These are phyloP conservation scores for Diaporthe vexans DNA, from an alignment of 2,329 filamentous ascomycete genomes.

Conservation along the genomic window DNA sequence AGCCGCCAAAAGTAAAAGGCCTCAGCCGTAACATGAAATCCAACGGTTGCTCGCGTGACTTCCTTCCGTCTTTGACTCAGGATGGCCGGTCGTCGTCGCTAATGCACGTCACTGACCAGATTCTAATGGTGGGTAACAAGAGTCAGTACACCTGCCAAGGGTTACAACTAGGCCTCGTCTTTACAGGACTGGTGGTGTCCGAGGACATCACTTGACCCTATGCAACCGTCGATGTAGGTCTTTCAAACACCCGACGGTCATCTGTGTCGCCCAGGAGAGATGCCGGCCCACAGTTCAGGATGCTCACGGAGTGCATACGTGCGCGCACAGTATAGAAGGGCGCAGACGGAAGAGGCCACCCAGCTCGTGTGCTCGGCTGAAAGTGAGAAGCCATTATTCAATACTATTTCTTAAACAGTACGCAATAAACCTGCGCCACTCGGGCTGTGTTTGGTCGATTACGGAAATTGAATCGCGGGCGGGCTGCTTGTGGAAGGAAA, in stretches of 20 bases:
- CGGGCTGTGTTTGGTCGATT: background rate
- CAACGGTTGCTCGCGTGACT: conserved; percentile 32
- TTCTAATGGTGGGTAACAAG: background rate
- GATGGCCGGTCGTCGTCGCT: background rate
- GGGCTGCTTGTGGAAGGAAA: background rate
- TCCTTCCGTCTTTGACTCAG: conserved; percentile 25
- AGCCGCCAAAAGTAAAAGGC: background rate
- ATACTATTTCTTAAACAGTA: background rate
- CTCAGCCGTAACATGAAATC: background rate
- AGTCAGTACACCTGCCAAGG: background rate
- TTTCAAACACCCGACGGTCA: background rate
- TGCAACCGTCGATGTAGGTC: background rate
- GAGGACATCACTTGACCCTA: background rate
- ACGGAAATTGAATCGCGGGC: conserved; percentile 4
- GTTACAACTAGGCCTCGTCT: background rate
- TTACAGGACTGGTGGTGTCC: background rate
- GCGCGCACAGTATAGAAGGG: too few relatives aligned
- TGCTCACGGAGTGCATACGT: too few relatives aligned
- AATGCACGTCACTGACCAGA: conserved; percentile 11
- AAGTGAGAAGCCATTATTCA: background rate
- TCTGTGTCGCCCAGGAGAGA: too few relatives aligned
- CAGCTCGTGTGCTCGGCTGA: background rate
- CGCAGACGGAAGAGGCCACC: background rate
- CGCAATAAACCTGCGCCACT: background rate
- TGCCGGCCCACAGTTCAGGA: background rate